A percentile compares a stretch with the other conserved stretches of the same genome.
Conservation (phyloP, 2,329 filamentous ascomycete species). For the Ophiognomonia clavigignenti-juglandacearum region DNA sequence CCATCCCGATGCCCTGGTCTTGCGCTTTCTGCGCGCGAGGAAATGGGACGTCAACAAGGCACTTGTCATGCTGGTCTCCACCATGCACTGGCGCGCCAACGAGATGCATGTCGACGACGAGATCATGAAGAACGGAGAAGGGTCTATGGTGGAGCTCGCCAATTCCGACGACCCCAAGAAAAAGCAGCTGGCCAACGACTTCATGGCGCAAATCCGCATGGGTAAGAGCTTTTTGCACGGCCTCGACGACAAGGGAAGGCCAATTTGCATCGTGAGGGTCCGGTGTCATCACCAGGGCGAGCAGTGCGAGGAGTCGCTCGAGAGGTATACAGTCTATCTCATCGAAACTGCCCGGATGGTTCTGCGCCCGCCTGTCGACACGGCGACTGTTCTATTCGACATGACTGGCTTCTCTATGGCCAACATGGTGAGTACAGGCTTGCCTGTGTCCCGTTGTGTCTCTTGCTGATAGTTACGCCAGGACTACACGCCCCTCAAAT, state of each 20-base stretch:
- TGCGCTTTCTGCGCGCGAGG: constrained; percentile 81
- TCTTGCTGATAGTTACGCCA: constrained; percentile 27
- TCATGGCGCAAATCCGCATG: constrained; percentile 76
- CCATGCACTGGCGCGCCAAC: constrained; percentile 81
- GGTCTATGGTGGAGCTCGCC: constrained; percentile 56
- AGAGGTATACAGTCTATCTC: constrained; percentile 86
- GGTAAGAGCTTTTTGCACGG: constrained; percentile 94
- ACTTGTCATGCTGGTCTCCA: constrained; percentile 88
- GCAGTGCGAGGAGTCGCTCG: constrained; percentile 75
- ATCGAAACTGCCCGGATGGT: constrained; percentile 93
- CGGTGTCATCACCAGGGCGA: constrained; percentile 77
- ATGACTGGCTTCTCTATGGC: constrained; percentile 91
- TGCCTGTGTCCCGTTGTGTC: background rate
- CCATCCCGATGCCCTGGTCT: constrained; percentile 77
- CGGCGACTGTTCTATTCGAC: constrained; percentile 93
- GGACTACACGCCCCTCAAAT: constrained; percentile 95
- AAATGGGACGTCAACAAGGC: constrained; percentile 96
- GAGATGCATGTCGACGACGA: constrained; percentile 88
- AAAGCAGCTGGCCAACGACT: constrained; percentile 69
- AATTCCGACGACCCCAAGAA: constrained; percentile 50
- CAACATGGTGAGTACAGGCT: constrained; percentile 67
- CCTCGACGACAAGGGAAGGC: constrained; percentile 74
- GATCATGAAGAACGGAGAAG: constrained; percentile 75
- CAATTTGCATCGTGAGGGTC: constrained; percentile 81
- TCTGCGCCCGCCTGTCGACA: constrained; percentile 76